Evolutionary conservation across 768 basidiomycete genomes (phyloP).

Genomic region (Gelatoporia subvermispora): DNA sequence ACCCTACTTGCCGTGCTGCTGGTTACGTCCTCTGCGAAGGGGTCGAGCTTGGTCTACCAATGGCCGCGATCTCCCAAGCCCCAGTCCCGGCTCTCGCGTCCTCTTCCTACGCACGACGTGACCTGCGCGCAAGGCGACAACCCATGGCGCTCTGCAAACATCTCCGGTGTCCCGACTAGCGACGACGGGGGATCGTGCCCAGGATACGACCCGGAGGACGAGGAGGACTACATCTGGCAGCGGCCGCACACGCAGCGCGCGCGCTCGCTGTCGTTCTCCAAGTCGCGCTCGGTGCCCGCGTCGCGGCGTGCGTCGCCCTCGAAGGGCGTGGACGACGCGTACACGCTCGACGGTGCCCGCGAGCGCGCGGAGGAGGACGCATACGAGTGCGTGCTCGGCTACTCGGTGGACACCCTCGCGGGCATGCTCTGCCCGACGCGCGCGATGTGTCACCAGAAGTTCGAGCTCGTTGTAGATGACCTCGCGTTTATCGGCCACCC

Average conservation of each 20-base stretch:
- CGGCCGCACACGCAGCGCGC: constrained; percentile 45
- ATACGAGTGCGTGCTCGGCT: constrained; percentile 73
- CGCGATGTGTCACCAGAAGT: constrained; percentile 88
- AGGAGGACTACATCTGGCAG: constrained; percentile 51
- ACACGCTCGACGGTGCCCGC: neutral
- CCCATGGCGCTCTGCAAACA: constrained; percentile 64
- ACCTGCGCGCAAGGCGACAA: constrained; percentile 60
- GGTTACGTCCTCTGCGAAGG: constrained; percentile 80
- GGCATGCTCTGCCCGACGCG: constrained; percentile 72
- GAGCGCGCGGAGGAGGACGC: constrained; percentile 30
- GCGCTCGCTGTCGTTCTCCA: constrained; percentile 48
- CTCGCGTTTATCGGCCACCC: constrained; percentile 94
- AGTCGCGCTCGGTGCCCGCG: constrained; percentile 37
- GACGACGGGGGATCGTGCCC: constrained; percentile 16
- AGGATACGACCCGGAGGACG: constrained; percentile 10
- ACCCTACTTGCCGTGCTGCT: constrained; percentile 77
- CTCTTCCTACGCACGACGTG: constrained; percentile 44
- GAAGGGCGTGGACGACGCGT: constrained; percentile 27
- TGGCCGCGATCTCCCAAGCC: constrained; percentile 76
- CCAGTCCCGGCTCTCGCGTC: constrained; percentile 66
- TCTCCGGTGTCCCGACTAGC: constrained; percentile 30
- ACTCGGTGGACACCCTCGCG: constrained; percentile 76
- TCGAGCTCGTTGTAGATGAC: constrained; percentile 88
- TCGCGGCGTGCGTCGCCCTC: constrained; percentile 51
- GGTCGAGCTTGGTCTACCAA: constrained; percentile 71